phyloP scores from a whole-genome alignment of 2,329 filamentous ascomycete genomes.

The Triangularia setosa region DNA sequence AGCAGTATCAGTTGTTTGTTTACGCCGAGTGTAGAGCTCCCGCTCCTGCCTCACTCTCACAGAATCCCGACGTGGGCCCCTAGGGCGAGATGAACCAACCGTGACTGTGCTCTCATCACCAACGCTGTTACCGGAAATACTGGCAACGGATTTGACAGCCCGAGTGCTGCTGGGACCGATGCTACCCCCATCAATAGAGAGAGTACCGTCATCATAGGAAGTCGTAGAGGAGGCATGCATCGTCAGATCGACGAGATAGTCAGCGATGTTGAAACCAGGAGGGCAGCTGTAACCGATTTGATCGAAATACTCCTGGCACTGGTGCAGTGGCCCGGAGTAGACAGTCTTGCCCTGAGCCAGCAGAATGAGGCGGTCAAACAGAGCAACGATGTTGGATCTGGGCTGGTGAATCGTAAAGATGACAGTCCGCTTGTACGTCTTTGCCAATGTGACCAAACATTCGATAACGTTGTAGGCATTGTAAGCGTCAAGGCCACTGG shows the following conservation, averaged over 20 bases:
- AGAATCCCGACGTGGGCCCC: conserved; percentile 70
- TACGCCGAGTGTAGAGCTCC: conserved; percentile 83
- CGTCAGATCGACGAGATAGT: conserved; percentile 94
- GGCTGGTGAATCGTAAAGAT: conserved; percentile 99
- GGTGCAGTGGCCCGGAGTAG: conserved; percentile 85
- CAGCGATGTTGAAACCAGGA: conserved; percentile 96
- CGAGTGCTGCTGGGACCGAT: conserved; percentile 81
- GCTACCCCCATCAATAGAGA: conserved; percentile 55
- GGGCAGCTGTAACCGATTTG: conserved; percentile 88
- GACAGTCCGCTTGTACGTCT: conserved; percentile 94
- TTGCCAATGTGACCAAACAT: conserved; percentile 88
- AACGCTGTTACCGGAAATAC: conserved; percentile 65
- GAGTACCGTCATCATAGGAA: conserved; percentile 54
- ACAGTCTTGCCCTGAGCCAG: conserved; percentile 86
- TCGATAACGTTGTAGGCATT: conserved; percentile 99
- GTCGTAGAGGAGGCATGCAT: conserved; percentile 79
- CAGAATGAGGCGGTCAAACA: conserved; percentile 92
- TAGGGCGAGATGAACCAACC: conserved; percentile 61
- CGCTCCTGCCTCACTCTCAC: conserved; percentile 82
- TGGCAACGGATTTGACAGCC: conserved; percentile 86
- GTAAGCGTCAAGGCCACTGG: conserved; percentile 90
- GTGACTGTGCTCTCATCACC: conserved; percentile 63
- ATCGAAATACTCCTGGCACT: conserved; percentile 91
- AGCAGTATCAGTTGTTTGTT: conserved; percentile 59
- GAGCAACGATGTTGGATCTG: conserved; percentile 93